These are phyloP conservation scores for Crucibulum laeve DNA, from an alignment of 768 basidiomycete genomes.

Conservation along the genomic window DNA sequence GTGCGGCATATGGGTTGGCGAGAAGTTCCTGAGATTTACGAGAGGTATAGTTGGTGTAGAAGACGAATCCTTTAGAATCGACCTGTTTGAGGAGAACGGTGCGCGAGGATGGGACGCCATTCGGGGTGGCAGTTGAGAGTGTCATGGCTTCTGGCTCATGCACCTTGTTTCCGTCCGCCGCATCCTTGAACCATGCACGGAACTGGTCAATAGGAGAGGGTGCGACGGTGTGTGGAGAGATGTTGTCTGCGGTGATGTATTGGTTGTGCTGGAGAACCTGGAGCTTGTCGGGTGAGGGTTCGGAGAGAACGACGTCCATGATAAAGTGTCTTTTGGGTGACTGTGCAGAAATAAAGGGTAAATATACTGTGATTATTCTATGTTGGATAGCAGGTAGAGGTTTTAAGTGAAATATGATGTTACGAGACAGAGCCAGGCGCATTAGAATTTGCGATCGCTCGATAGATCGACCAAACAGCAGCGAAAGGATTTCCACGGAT, in stretches of 20 bases:
- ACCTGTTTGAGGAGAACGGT: slow-evolving; percentile 90
- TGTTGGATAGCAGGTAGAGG: too few relatives aligned
- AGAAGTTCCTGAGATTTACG: slow-evolving; percentile 83
- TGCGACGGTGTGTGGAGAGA: slow-evolving; percentile 57
- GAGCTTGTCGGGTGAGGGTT: slow-evolving; percentile 48
- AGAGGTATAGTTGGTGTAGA: slow-evolving; percentile 96
- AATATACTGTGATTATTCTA: neutral
- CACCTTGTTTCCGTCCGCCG: slow-evolving; percentile 47
- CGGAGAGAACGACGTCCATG: slow-evolving; percentile 41
- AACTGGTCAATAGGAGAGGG: slow-evolving; percentile 83
- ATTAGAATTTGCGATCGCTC: too few relatives aligned
- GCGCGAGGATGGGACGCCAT: slow-evolving; percentile 81
- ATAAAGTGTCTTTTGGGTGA: neutral
- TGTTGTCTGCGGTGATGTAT: slow-evolving; percentile 60
- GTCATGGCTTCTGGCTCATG: slow-evolving; percentile 90
- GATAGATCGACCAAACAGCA: too few relatives aligned
- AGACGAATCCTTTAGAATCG: slow-evolving; percentile 87
- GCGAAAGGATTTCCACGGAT: too few relatives aligned
- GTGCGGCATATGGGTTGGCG: slow-evolving; percentile 73
- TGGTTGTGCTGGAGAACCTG: slow-evolving; percentile 73
- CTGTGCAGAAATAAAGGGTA: neutral
- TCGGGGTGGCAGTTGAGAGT: slow-evolving; percentile 64
- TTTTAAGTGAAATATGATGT: too few relatives aligned
- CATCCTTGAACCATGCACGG: slow-evolving; percentile 77
- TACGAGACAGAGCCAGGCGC: too few relatives aligned